Base-by-base conservation (phyloP, 2,329 filamentous ascomycete species). In the Sphaerostilbella broomeana region DNA sequence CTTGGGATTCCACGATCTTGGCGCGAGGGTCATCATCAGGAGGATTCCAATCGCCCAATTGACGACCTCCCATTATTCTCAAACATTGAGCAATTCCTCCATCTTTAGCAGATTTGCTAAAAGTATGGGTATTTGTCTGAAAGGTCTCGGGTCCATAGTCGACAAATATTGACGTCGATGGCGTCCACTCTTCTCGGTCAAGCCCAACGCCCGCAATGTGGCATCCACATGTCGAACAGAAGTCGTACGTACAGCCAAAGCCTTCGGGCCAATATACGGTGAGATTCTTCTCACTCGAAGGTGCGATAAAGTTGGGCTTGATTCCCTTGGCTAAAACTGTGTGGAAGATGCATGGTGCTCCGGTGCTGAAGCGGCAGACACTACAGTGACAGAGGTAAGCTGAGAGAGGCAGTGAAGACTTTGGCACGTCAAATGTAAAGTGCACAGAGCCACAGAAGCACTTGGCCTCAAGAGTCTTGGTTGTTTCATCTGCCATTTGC, bases 341-440 rank as follows among this genome's bases (percentile, higher is more conserved):
- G 51, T 70, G 67, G 45, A 71, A 68, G 44, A 59, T 54, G 47
- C 60, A 60, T 30, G 67, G 58, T 1, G 61, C 59, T 13, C 69
- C 68, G 25, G 64, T 61, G 3, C 56, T 57, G 40, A 62, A 61
- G 24, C 68, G 65, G 37, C 69, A 72, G 20, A 65, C 48, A 46
- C 60, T 63, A 53, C 69, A 72, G 43, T 68, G 62, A 47, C 69
- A 72, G 37, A 71, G 53, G 42, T 69, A 61, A 11, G 59, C 56
- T 10, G 55, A 51, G 5, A 72, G 54, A 0, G 68, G 69, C 0
- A 72, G 60, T 1, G 51, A 47, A 0, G 59, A 51, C 3, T 46
- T 47, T 1, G 64, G 62, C 1, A 72, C 44, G 4, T 63, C 59
- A 41, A 72, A 41, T 5, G 55, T 62, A 51, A 67, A 67, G 47